These are phyloP conservation scores for Dryas alaskensis DNA, from an alignment of 306 rosid genomes.

Conservation along the genomic window DNA sequence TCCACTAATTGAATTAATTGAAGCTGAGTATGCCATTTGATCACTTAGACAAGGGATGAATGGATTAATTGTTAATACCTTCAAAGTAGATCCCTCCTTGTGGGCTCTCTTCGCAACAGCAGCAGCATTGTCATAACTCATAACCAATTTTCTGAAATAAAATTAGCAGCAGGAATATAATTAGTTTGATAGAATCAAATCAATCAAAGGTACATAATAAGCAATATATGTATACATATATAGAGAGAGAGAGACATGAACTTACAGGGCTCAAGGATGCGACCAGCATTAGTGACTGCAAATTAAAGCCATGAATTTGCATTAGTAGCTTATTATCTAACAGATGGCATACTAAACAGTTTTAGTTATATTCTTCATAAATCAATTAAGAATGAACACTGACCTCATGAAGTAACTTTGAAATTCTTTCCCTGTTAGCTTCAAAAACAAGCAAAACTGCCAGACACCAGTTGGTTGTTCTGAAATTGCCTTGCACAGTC, in stretches of 20 bases:
- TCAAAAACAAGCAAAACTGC: not conserved
- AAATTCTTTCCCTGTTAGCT: slow-evolving; percentile 89
- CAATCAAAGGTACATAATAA: not conserved
- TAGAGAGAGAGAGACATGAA: slow-evolving; percentile 6
- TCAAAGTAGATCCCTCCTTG: slow-evolving; percentile 88
- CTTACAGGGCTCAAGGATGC: slow-evolving; percentile 93
- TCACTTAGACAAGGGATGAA: slow-evolving; percentile 17
- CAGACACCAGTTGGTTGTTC: not conserved
- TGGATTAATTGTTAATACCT: slow-evolving; percentile 40
- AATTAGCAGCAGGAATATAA: slow-evolving; percentile 5
- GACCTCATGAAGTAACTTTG: slow-evolving; percentile 91
- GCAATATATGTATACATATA: not conserved
- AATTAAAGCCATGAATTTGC: slow-evolving; percentile 21
- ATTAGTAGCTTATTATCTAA: slow-evolving; percentile 4
- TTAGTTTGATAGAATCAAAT: slow-evolving; percentile 6
- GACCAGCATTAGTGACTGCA: slow-evolving; percentile 97
- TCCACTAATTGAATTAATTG: too few relatives aligned
- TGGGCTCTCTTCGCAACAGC: slow-evolving; percentile 98
- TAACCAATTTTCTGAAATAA: slow-evolving; percentile 90
- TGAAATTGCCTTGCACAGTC: not conserved
- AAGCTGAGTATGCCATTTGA: too few relatives aligned
- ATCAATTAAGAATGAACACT: slow-evolving; percentile 16
- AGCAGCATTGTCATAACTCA: slow-evolving; percentile 98
- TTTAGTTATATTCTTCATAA: slow-evolving; percentile 1
- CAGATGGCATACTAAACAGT: slow-evolving; percentile 12